Evolutionary conservation across 805 yeast species (phyloP), one percentile per base, ranked within the genome.

Genomic region (Wickerhamomyces ciferrii): DNA sequence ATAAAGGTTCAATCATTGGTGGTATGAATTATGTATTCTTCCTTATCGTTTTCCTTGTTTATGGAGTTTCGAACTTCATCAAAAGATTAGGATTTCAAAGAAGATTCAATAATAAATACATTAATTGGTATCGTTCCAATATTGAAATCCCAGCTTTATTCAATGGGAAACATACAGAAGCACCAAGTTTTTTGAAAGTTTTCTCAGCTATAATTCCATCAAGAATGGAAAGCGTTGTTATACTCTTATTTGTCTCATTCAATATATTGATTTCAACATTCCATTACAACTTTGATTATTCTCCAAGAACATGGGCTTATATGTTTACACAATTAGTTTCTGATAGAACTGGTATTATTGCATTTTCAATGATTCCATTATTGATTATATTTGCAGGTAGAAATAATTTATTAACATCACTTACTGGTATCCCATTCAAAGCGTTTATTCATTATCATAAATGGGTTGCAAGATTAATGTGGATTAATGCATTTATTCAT

Each of bases 371-470:
- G 29, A 45, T 82, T 44, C 92, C 94, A 1, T 53, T 75, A 8
- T 56, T 81, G 35, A 70, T 81, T 25, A 60, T 84, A 36, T 80
- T 86, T 58, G 83, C 87, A 6, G 85, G 89, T 14, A 68, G 95
- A 53, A 87, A 84, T 64, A 87, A 83, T 60, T 67, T 87, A 34
- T 59, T 86, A 50, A 76, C 74, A 48, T 67, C 65, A 55, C 45
- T 82, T 9, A 79, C 92, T 0, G 87, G 88, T 9, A 72, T 88
- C 72, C 69, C 80, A 3, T 82, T 76, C 54, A 67, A 82, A 5
- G 71, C 84, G 2, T 83, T 86, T 65, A 74, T 83, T 50, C 65
- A 72, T 35, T 76, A 77, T 58, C 96, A 88, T 63, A 82, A 78
- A 61, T 82, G 83, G 81, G 63, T 71, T 19, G 78, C 81, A 3